A percentile compares a stretch with the other conserved stretches of the same genome.
Conservation (phyloP, 2,329 filamentous ascomycete species). For the Alternaria triticimaculans region DNA sequence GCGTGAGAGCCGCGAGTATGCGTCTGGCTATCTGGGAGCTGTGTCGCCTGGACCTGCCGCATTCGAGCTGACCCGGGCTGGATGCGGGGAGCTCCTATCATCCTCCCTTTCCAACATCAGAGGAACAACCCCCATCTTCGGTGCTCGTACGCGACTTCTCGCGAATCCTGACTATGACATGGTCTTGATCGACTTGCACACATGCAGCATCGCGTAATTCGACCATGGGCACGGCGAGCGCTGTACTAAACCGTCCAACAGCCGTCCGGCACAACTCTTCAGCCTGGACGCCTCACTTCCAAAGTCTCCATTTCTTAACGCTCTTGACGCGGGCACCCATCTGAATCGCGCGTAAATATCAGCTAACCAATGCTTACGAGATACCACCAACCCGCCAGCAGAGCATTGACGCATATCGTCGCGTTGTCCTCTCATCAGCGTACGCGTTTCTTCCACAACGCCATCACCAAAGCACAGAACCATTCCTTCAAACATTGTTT, state of each 20-base stretch:
- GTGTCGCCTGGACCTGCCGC: slow-evolving; percentile 13
- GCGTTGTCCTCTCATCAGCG: slow-evolving; percentile 31
- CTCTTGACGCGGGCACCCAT: not conserved
- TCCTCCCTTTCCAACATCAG: not conserved
- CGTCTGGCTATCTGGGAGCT: slow-evolving; percentile 10
- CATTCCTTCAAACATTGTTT: slow-evolving; percentile 16
- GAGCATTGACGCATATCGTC: slow-evolving; percentile 27
- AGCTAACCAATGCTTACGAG: slow-evolving; percentile 9
- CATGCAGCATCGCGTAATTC: not conserved
- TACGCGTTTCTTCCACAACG: slow-evolving; percentile 33
- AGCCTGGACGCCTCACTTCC: not conserved
- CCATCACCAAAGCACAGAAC: slow-evolving; percentile 22
- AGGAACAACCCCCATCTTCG: not conserved
- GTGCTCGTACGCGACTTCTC: not conserved
- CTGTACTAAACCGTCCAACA: not conserved
- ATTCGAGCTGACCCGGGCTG: slow-evolving; percentile 9
- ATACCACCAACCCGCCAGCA: slow-evolving; percentile 6
- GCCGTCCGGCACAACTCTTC: not conserved
- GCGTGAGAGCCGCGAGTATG: slow-evolving; percentile 14
- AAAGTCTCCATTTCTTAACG: not conserved
- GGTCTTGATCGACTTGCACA: not conserved
- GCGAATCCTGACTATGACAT: not conserved
- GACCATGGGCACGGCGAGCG: not conserved
- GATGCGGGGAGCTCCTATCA: slow-evolving; percentile 14
- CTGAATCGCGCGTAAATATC: not conserved